These are phyloP conservation scores for Hamamelis virginiana DNA, from an alignment of 164 flowering plant species.

Conservation along the genomic window DNA sequence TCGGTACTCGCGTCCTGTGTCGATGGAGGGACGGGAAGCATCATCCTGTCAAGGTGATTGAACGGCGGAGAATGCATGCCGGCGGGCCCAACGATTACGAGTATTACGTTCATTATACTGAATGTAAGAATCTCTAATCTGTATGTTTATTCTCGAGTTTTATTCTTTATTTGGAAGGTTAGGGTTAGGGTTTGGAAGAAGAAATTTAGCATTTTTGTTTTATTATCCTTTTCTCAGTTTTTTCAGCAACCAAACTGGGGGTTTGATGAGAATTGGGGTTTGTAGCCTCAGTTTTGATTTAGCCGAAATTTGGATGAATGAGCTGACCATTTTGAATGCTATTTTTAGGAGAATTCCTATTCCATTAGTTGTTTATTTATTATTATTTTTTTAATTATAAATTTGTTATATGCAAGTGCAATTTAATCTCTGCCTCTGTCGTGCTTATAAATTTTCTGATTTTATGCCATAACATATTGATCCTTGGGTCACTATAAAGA, in stretches of 20 bases:
- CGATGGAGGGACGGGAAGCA: constrained; percentile 90
- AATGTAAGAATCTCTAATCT: constrained; percentile 49
- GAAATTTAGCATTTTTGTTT: not conserved
- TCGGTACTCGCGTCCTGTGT: constrained; percentile 93
- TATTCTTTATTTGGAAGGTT: constrained; percentile 2
- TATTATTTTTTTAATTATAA: too few relatives aligned
- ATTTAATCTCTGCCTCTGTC: too few relatives aligned
- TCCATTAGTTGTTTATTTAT: too few relatives aligned
- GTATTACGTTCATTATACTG: constrained; percentile 96
- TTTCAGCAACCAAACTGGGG: not conserved
- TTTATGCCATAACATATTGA: too few relatives aligned
- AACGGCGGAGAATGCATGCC: constrained; percentile 55
- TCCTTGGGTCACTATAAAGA: too few relatives aligned
- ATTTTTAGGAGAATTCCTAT: too few relatives aligned
- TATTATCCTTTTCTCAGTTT: not conserved
- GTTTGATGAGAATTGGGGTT: constrained; percentile 11
- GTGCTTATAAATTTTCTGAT: too few relatives aligned
- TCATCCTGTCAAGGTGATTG: constrained; percentile 95
- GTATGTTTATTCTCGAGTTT: not conserved
- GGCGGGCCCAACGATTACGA: constrained; percentile 66
- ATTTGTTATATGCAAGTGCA: too few relatives aligned
- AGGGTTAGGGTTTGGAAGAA: constrained; percentile 19
- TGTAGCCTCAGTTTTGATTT: not conserved
- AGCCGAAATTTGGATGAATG: too few relatives aligned
- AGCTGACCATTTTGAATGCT: too few relatives aligned